Evolutionary conservation across 2,329 filamentous ascomycete species (phyloP), one percentile per base, ranked within the genome.

Genomic region (Trichoderma citrinoviride): DNA sequence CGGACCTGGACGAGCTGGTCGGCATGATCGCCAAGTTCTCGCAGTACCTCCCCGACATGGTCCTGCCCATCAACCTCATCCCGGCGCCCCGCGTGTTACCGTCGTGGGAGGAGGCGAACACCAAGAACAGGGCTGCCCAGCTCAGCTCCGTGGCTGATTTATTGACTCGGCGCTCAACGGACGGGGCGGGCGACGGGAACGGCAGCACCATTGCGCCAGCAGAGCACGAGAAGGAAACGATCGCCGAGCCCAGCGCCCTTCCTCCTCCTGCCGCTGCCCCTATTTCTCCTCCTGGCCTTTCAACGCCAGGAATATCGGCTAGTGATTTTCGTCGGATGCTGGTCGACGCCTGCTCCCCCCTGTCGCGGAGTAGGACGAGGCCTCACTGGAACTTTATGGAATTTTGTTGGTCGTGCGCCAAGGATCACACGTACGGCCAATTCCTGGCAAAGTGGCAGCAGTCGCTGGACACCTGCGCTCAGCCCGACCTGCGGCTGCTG

Each of bases 41-140:
- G 1, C 78, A 88, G 68, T 86, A 90, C 71, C 80, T 97, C 15
- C 91, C 92, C 0, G 86, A 93, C 68, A 93, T 97, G 90, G 87
- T 92, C 68, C 77, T 97, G 21, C 90, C 91, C 0, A 90, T 97
- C 78, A 97, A 96, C 73, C 81, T 91, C 21, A 85, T 90, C 19
- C 65, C 69, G 10, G 67, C 71, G 7, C 77, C 77, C 17, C 73
- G 77, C 5, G 69, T 79, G n/a, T 68, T 79, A 5, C 76, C 77
- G 1, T 87, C 90, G 0, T 87, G 89, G 78, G 87, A 91, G 64
- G 85, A 90, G 65, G 80, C 69, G 17, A 67, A 50, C 40, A 46
- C 52, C 17, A 66, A 64, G 49, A 53, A 33, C 49, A 49, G 29
- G 66, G 68, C 56, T 63, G 68, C 61, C 37, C 71, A 73, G 40